phyloP scores from a whole-genome alignment of 2,329 filamentous ascomycete genomes.

The Fusarium incarnatum region DNA sequence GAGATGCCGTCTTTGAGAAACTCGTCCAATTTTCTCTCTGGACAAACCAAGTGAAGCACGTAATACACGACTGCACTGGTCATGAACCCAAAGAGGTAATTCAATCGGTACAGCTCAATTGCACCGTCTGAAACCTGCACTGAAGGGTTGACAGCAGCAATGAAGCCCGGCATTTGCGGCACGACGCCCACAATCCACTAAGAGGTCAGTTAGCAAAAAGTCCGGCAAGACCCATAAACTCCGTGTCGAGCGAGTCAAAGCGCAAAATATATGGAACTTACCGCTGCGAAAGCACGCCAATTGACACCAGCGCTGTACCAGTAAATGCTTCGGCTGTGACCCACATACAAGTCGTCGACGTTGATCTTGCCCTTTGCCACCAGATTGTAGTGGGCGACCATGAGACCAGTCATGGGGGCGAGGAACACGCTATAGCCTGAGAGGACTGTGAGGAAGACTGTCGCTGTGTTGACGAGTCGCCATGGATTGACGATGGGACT shows the following conservation, averaged over 20 bases:
- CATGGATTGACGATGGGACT: slow-evolving; percentile 55
- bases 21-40: slow-evolving; percentile 40
- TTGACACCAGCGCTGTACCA: slow-evolving; percentile 57
- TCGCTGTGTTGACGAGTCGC: slow-evolving; percentile 54
- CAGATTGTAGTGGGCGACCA: slow-evolving; percentile 53
- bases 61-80: slow-evolving; percentile 50
- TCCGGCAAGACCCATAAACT: not conserved
- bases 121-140: slow-evolving; percentile 52
- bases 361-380: slow-evolving; percentile 52
- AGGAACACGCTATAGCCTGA: slow-evolving; percentile 54
- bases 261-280: slow-evolving; percentile 41
- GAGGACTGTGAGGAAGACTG: slow-evolving; percentile 52
- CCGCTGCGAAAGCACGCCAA: slow-evolving; percentile 55
- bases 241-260: not conserved
- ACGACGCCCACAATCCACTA: slow-evolving; percentile 56
- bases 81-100: slow-evolving; percentile 55
- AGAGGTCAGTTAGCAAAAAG: not conserved
- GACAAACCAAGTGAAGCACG: slow-evolving; percentile 49
- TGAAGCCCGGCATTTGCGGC: slow-evolving; percentile 57
- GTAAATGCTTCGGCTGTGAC: slow-evolving; percentile 50
- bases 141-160: slow-evolving; percentile 53
- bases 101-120: slow-evolving; percentile 54
- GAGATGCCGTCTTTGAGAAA: slow-evolving; percentile 47
- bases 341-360: slow-evolving; percentile 52
- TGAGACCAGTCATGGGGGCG: slow-evolving; percentile 55